These are phyloP conservation scores for Plectosphaerella cucumerina DNA, from an alignment of 2,329 filamentous ascomycete species.

Conservation along the genomic window DNA sequence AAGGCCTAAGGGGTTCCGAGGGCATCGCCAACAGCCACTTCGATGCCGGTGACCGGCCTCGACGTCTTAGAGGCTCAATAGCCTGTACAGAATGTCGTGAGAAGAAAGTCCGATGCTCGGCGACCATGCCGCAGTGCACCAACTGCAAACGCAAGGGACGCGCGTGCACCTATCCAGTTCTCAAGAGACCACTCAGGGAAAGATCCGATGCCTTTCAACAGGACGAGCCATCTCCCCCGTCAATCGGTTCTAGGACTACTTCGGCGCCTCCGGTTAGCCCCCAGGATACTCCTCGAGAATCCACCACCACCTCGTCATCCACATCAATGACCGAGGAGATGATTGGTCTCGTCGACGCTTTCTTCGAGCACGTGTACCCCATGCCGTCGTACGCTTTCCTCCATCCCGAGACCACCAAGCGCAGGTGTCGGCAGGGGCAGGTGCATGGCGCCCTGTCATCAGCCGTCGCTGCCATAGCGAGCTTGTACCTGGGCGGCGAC, in stretches of 20 bases:
- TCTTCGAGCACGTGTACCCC: conserved; percentile 19
- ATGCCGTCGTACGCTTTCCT: conserved; percentile 27
- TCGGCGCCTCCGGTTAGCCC: conserved; percentile 1
- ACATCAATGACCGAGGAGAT: conserved; percentile 11
- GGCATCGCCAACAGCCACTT: too few species aligned
- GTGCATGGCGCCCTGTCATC: conserved; percentile 24
- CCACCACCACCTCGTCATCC: background rate
- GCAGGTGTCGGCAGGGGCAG: conserved; percentile 22
- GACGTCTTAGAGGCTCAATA: conserved; percentile 12
- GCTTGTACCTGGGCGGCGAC: conserved; percentile 21
- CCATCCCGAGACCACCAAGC: conserved; percentile 25
- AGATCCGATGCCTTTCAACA: background rate
- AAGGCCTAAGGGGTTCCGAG: too few species aligned
- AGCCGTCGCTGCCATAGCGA: conserved; percentile 26
- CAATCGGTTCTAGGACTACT: background rate
- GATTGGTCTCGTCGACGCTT: conserved; percentile 15
- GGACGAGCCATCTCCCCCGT: background rate
- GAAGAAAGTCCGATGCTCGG: conserved; percentile 18
- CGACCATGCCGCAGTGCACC: conserved; percentile 14
- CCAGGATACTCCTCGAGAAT: background rate
- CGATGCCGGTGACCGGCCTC: conserved; percentile 11
- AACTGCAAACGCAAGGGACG: conserved; percentile 15
- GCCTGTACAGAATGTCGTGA: conserved; percentile 23
- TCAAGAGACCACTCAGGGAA: conserved; percentile 4
- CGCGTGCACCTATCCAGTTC: conserved; percentile 13